Base-by-base conservation (phyloP, 1,284 basidiomycete species). In the Phaffia rhodozyma region DNA sequence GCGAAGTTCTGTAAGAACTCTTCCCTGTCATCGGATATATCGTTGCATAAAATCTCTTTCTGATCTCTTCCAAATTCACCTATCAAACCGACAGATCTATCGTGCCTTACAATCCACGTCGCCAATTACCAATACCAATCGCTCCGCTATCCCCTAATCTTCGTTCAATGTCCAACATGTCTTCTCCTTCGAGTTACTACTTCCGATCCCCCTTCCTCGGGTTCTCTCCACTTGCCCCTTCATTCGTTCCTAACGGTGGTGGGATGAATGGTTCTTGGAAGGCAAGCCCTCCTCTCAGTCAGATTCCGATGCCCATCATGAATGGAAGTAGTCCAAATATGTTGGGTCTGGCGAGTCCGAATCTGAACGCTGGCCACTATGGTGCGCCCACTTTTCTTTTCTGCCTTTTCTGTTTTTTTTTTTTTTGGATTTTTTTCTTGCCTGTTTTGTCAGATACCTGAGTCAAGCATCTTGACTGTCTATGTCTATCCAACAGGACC, bases 401-500 rank as follows among this genome's bases (percentile, higher is more conserved):
- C 51, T 18, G 3, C 38, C 4, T 58, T 38, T 4, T 25, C 27
- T 3, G 6, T 18, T 43, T 1, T 56, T 3, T 56, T 4, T 2
- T 56, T 29, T 16, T n/a, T n/a, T n/a, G n/a, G n/a, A n/a, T n/a
- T n/a, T n/a, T n/a, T n/a, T 57, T 16, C 6, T 5, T 23, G 47
- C 23, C 3, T 18, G 18, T 34, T 34, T 4, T 9, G 9, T 34
- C 5, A 34, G 9, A 34, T 9, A 34, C 9, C 32, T 34, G 32
- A 34, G 32, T 9, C 32, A 34, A 34, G 9, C 32, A 9, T 9
- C 32, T 34, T 34, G 32, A 34, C 32, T n/a, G n/a, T 34, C 9
- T 34, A 34, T 52, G 23, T 13, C 50, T 29, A 23, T 52, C 50
- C 7, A 52, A 5, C 55, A 72, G 75, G 75, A 7, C 89, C 89